Evolutionary conservation across 331 rosid genomes (phyloP), one percentile per base, ranked within the genome.

Genomic region (Malus hybrid): DNA sequence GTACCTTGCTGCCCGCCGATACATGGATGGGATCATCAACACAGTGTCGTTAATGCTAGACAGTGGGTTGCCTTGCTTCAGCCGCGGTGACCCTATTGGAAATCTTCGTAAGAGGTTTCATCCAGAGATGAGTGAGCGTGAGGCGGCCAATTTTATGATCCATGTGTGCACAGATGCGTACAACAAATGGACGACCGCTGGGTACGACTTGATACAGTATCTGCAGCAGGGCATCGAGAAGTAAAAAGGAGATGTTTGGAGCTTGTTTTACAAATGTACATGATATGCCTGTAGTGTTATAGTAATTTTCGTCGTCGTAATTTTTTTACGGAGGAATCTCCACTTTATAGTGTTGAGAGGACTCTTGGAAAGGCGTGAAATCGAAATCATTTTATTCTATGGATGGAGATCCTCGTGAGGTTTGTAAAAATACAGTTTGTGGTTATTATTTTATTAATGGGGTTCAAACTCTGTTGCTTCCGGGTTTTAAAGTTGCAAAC

Each of bases 101-200:
- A 93, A 93, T 83, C 98, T 93, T 73, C 83, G 97, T 16, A 89
- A 91, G 89, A 87, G 98, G 84, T 93, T 91, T 77, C 98, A 93
- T 87, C 98, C 97, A 2, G 98, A 93, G 83, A 91, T 93, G 98
- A 93, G 85, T 26, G 98, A 93, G 75, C 97, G 96, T 2, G 98
- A 93, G 78, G 98, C 98, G n/a, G 98, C 98, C 39, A 88, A 86
- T 87, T 93, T 91, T 82, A 93, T 93, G 98, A 88, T 89, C 84
- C 97, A 77, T 34, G 98, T 93, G 12, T 93, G 97, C 79, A 91
- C 96, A 30, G 98, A 93, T 85, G 98, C 98, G n/a, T 93, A 93
- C 74, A 93, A 91, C 84, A 93, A 93, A 87, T 93, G 98, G 98
- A 93, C 97, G 8, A 93, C 98, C 63, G 98, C 98, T n/a, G 98